phyloP scores from a whole-genome alignment of 2,329 filamentous ascomycete species.

The Fusarium miscanthi region DNA sequence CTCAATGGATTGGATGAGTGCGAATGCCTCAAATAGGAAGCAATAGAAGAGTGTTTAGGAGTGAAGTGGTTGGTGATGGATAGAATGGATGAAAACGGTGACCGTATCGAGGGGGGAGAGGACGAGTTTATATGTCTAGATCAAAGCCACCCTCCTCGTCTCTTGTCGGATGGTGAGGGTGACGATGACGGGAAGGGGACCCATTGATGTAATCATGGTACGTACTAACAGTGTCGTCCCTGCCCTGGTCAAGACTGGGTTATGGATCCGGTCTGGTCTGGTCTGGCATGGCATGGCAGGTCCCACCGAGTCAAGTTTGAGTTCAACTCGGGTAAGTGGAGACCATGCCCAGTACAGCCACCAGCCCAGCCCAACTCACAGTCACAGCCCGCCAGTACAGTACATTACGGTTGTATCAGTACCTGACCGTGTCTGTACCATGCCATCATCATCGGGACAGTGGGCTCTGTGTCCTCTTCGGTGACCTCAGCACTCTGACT shows the following conservation, averaged over 20 bases:
- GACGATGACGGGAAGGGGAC: constrained; percentile 19
- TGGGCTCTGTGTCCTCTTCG: constrained; percentile 1
- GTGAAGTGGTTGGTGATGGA: neutral
- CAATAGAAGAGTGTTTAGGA: neutral
- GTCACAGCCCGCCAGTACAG: neutral
- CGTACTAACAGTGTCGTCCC: constrained; percentile 13
- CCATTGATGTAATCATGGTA: constrained; percentile 30
- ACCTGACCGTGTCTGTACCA: neutral
- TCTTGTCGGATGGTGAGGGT: constrained; percentile 6
- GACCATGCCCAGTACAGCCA: constrained; percentile 5
- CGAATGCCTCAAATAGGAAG: neutral
- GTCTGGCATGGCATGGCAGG: too few species aligned
- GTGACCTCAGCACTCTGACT: constrained; percentile 27
- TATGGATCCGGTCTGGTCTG: neutral
- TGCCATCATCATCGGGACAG: constrained; percentile 29
- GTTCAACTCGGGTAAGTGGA: constrained; percentile 16
- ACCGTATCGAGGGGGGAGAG: constrained; percentile 26
- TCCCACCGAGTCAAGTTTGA: constrained; percentile 10
- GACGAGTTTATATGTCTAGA: constrained; percentile 40
- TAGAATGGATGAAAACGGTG: constrained; percentile 29
- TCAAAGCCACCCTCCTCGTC: constrained; percentile 21
- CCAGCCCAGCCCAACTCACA: neutral
- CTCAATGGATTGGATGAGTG: neutral
- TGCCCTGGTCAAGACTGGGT: neutral
- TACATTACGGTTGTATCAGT: neutral